These are phyloP conservation scores for Boletus rufocinnamomeus DNA, from an alignment of 768 basidiomycete genomes.

Conservation along the genomic window DNA sequence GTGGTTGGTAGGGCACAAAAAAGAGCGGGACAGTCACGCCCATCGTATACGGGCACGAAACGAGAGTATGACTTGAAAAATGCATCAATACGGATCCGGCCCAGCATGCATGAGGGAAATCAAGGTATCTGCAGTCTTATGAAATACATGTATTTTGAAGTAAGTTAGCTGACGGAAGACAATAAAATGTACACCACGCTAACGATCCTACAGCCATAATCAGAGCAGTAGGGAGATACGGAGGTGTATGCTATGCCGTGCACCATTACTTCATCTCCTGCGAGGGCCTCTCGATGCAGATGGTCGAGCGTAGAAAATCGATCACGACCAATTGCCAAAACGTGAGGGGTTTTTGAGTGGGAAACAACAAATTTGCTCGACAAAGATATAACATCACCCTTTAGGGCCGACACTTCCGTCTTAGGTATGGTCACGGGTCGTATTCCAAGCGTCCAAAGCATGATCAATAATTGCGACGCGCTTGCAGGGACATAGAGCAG, in stretches of 20 bases:
- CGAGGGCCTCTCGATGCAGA: slow-evolving; percentile 63
- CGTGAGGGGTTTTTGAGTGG: slow-evolving; percentile 41
- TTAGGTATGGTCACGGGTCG: too few relatives aligned
- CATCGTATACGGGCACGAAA: not conserved
- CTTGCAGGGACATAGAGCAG: not conserved
- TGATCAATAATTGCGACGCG: not conserved
- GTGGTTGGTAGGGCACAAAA: too few relatives aligned
- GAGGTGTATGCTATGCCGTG: slow-evolving; percentile 86
- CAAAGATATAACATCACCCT: slow-evolving; percentile 4
- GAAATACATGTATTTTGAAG: not conserved
- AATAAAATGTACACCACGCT: slow-evolving; percentile 74
- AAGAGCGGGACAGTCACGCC: too few relatives aligned
- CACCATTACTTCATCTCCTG: slow-evolving; percentile 91
- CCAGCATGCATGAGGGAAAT: not conserved
- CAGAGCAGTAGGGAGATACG: slow-evolving; percentile 76
- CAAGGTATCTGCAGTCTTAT: too few relatives aligned
- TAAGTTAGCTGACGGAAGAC: not conserved
- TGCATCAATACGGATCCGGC: not conserved
- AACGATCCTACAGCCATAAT: slow-evolving; percentile 74
- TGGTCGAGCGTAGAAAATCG: slow-evolving; percentile 39
- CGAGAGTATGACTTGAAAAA: not conserved
- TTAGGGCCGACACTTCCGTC: slow-evolving; percentile 39
- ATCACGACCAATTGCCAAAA: slow-evolving; percentile 47
- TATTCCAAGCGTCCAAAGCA: not conserved
- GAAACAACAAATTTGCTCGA: not conserved